Evolutionary conservation across 495 filamentous ascomycete species (phyloP), one percentile per base, ranked within the genome.

Genomic region (Hyaloscypha variabilis): DNA sequence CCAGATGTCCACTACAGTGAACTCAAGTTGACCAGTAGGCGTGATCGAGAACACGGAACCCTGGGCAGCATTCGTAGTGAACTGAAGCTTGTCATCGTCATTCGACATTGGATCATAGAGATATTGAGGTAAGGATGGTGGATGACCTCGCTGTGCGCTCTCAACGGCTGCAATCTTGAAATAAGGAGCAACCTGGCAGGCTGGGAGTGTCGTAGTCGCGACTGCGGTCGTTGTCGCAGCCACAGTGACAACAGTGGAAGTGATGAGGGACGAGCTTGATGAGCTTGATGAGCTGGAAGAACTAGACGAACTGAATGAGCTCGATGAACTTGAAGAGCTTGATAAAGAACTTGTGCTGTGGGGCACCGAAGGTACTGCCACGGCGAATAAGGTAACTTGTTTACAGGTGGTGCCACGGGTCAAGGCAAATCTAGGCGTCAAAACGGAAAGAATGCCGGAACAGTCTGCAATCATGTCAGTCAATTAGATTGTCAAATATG

Each of bases 71-170:
- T 31, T 23, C 6, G 26, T 8, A 14, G 56, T 36, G 31, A 58
- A 58, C 5, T 23, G 30, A 14, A 58, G 56, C 21, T 31, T 39
- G 29, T 58, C 56, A 14, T 36, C 56, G 29, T 58, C 56, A 14
- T 26, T 31, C 3, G 56, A 58, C 23, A n/a, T 19, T 23, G 56
- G 56, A 58, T 58, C 56, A 21, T 58, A 58, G 19, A 58, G 56
- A 17, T 39, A 58, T 24, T 58, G 56, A 17, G 56, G 25, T 8
- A 14, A 10, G 13, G 17, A 19, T 4, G 39, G 39, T 3, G 39
- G 39, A 17, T 46, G 39, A 19, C 39, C 31, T 36, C 31, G n/a
- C 21, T 8, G 28, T 58, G 3, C 56, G 19, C 29, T 17, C 17
- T 31, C 56, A 17, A 5, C 39, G 56, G 23, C 56, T 19, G 6